Base-by-base conservation (phyloP, 495 filamentous ascomycete species). In the Cercophora samala region DNA sequence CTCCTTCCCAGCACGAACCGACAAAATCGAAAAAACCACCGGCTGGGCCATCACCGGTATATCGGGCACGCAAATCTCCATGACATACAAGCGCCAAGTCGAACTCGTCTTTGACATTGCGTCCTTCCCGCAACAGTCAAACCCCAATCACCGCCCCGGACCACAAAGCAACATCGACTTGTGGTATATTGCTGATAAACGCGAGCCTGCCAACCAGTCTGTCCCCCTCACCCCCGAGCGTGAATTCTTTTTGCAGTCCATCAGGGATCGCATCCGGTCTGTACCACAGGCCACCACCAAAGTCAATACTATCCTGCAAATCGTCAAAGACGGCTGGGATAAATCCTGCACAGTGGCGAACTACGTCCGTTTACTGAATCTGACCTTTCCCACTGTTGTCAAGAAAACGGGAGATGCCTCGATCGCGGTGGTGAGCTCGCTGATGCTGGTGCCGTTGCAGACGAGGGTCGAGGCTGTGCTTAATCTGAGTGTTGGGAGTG, bases 31-130 rank as follows among this genome's bases (percentile, higher is more conserved):
- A 76, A 78, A 80, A 54, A 76, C 85, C 32, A 83, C 88, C 68
- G 91, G 93, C 64, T 99, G 96, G 96, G 89, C 94, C 62, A 83
- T 87, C 64, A 87, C 86, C 0, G 88, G 88, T 13, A 81, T 86
- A 8, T 74, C 82, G 6, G 85, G 82, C 17, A 87, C 84, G 1
- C 81, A 79, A 4, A 74, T 97, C 46, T 90, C 89, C 5, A 89
- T 97, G 85, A 86, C 86, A n/a, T 97, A 96, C 79, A 80, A 84
- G 68, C 81, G 83, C 46, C 88, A 94, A 63, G 85, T 98, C 37
- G 86, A 92, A 70, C 85, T 97, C 51, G 86, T 85, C 56, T 92
- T 96, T 78, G 85, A 92, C 70, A 84, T 88, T 3, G 70, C 82
- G 13, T 83, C 88, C 18, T 92, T 93, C 70, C 73, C 75, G 29